Evolutionary conservation across 768 basidiomycete genomes (phyloP).

Genomic region (Rossbeevera mucosa): DNA sequence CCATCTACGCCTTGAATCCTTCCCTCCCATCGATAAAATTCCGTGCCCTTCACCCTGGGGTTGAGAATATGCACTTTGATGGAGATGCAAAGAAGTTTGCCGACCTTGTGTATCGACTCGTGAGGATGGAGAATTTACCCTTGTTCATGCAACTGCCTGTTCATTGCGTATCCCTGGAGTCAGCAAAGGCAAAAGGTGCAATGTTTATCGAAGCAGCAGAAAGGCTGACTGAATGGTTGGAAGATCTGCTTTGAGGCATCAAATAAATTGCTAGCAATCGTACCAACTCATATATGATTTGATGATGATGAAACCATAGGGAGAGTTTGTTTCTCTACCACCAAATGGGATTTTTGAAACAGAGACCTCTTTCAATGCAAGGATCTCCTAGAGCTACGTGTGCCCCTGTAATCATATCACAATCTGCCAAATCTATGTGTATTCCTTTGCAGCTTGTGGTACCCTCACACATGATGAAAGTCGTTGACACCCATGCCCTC

Average conservation of each 20-base stretch:
- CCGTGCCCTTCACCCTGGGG: conserved; percentile 15
- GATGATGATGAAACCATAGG: too few species aligned
- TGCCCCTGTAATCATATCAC: too few species aligned
- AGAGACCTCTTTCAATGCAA: too few species aligned
- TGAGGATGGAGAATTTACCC: conserved; percentile 14
- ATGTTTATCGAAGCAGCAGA: conserved; percentile 20
- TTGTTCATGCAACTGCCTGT: conserved; percentile 20
- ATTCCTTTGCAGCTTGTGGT: too few species aligned
- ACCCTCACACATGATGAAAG: too few species aligned
- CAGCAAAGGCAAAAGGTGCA: conserved; percentile 21
- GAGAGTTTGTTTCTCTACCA: too few species aligned
- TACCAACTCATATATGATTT: neutral
- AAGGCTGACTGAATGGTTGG: conserved; percentile 19
- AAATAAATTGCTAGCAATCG: neutral
- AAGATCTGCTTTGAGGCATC: conserved; percentile 17
- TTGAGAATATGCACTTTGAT: conserved; percentile 18
- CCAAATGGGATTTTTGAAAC: too few species aligned
- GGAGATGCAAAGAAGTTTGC: conserved; percentile 25
- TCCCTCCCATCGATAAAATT: conserved; percentile 24
- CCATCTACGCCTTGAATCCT: conserved; percentile 21
- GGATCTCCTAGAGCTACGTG: too few species aligned
- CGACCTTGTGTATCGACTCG: conserved; percentile 15
- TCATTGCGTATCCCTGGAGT: conserved; percentile 20
- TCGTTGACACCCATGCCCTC: too few species aligned
- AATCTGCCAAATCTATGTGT: too few species aligned